Base-by-base conservation (phyloP, 805 yeast species). In the Hanseniaspora taiwanica region DNA sequence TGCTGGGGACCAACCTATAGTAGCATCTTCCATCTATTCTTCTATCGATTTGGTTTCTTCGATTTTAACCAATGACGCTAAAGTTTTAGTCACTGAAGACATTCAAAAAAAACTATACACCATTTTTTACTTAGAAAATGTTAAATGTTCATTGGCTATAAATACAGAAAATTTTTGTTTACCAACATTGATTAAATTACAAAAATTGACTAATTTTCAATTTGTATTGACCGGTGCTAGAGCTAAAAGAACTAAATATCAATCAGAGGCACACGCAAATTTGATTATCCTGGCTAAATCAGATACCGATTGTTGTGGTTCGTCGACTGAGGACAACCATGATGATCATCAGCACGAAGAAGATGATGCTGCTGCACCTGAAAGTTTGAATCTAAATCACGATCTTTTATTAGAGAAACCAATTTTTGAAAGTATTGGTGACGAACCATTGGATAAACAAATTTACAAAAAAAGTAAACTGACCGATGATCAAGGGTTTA, bases 201-300 rank as follows among this genome's bases (percentile, higher is more conserved):
- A 74, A 35, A 68, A 70, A 12, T 53, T 79, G 9, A 74, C 86
- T 0, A 70, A 74, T 1, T 66, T 85, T 36, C 63, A 71, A 38
- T 71, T 78, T 47, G 71, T 78, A 1, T 61, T 89, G 36, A 81
- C 96, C 1, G 97, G 97, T 48, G 82, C 91, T 42, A 77, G 77
- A 49, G 96, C 95, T 8, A 80, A 77, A 54, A 69, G 91, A 53
- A 89, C 97, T 3, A 82, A 82, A 56, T 83, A 65, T 56, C 97
- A 89, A 60, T 68, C 69, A 37, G 68, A 65, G 25, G 74, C 78
- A n/a, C 72, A 79, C 20, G 72, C 95, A 1, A 75, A 84, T 31
- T 69, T 89, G 44, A 71, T 87, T 13, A 72, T 85, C 20, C 60
- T 89, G 17, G 97, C 97, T 1, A 70, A 73, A 46, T 66, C 71